Evolutionary conservation across 2,329 filamentous ascomycete genomes (phyloP).

Genomic region (Didymella pomorum): DNA sequence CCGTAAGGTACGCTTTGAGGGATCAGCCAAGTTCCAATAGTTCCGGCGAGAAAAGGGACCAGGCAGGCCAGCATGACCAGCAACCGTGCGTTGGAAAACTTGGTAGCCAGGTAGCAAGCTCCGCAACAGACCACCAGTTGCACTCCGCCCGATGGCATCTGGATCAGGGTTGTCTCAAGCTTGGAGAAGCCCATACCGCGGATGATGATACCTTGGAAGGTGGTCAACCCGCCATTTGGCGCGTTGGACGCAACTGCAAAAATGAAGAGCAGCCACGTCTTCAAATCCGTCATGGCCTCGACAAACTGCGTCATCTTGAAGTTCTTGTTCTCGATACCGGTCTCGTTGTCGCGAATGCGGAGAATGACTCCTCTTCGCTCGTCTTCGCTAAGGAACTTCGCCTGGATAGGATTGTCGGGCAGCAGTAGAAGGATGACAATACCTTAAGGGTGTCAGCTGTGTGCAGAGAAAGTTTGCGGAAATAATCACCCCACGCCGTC

Average conservation of each 20-base stretch:
- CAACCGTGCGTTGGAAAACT: background rate
- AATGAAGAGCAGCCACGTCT: background rate
- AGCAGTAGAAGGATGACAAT: background rate
- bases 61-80: conserved; percentile 1
- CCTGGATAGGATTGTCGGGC: background rate
- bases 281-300: background rate
- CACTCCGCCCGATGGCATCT: background rate
- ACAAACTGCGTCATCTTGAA: conserved; percentile 1
- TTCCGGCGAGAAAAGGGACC: conserved; percentile 4
- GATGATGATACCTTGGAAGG: background rate
- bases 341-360: background rate
- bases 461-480: background rate
- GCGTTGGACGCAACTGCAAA: conserved; percentile 2
- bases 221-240: conserved; percentile 3
- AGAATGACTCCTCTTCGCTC: background rate
- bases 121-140: background rate
- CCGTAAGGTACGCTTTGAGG: background rate
- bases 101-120: background rate
- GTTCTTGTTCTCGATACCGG: conserved; percentile 1
- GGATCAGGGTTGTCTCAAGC: background rate
- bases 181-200: background rate
- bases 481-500: background rate
- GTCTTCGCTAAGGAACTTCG: background rate
- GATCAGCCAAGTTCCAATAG: conserved; percentile 2
- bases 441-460: background rate